These are phyloP conservation scores for Mycena leptocephala DNA, from an alignment of 768 basidiomycete genomes.

Conservation along the genomic window DNA sequence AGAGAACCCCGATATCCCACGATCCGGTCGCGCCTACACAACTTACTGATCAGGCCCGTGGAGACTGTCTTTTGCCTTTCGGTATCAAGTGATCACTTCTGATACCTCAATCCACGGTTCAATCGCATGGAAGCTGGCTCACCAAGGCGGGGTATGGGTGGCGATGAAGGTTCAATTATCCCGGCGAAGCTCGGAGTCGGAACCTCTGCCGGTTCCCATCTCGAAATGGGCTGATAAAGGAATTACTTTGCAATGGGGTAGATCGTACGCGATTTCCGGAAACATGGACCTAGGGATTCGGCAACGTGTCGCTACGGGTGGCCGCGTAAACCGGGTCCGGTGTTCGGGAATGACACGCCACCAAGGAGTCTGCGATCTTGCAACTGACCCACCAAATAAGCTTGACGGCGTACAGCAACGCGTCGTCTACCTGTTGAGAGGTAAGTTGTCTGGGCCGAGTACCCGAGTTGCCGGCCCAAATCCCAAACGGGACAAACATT, in stretches of 20 bases:
- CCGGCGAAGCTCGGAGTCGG: constrained; percentile 4
- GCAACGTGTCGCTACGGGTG: constrained; percentile 13
- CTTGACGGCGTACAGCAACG: constrained; percentile 12
- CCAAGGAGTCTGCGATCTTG: neutral
- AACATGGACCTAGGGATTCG: neutral
- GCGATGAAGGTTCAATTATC: constrained; percentile 17
- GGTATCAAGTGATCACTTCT: constrained; percentile 18
- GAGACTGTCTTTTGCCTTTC: constrained; percentile 33
- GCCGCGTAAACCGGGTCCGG: constrained; percentile 27
- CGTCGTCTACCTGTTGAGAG: neutral
- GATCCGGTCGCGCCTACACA: constrained; percentile 54
- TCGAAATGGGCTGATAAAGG: neutral
- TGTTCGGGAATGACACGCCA: constrained; percentile 9
- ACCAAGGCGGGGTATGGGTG: neutral
- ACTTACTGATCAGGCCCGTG: constrained; percentile 33
- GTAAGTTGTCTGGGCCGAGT: neutral
- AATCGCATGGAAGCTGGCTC: constrained; percentile 20
- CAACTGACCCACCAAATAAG: constrained; percentile 12
- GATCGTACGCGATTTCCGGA: neutral
- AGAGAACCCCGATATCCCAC: constrained; percentile 57
- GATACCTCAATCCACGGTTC: constrained; percentile 11
- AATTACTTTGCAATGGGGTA: neutral
- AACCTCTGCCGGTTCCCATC: neutral
- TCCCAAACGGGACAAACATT: neutral
- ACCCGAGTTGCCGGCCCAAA: neutral